A percentile compares a stretch with the other conserved stretches of the same genome.
phyloP scores from a whole-genome alignment of 768 basidiomycete genomes.

The Cystoderma amianthinum region DNA sequence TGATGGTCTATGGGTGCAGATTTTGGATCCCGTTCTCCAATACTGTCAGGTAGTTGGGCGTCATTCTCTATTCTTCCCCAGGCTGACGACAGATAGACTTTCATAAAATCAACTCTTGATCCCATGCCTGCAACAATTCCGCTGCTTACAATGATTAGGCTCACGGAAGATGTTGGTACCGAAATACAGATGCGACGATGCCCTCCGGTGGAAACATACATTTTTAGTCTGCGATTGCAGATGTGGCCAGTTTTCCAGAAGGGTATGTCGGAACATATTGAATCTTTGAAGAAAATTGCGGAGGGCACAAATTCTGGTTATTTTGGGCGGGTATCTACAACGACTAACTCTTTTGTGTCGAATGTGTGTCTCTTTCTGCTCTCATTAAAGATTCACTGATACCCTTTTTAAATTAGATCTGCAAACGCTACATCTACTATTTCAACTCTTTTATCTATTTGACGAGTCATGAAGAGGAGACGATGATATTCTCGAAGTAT shows the following conservation, averaged over 20 bases:
- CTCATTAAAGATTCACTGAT: constrained; percentile 6
- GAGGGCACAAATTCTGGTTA: constrained; percentile 62
- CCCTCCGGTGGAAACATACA: constrained; percentile 72
- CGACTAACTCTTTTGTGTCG: constrained; percentile 64
- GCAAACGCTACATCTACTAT: constrained; percentile 67
- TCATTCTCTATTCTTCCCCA: no score
- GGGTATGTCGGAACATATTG: constrained; percentile 77
- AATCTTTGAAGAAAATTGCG: constrained; percentile 74
- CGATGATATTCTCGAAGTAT: constrained; percentile 95
- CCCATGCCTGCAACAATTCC: constrained; percentile 69
- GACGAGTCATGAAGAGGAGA: constrained; percentile 81
- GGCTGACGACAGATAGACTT: no score
- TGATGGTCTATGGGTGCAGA: constrained; percentile 80
- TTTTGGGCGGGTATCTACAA: constrained; percentile 51
- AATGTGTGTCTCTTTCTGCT: constrained; percentile 33
- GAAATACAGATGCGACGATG: constrained; percentile 76
- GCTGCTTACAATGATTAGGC: constrained; percentile 84
- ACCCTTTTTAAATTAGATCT: constrained; percentile 38
- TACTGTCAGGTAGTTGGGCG: constrained; percentile 60
- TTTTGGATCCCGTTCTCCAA: constrained; percentile 86
- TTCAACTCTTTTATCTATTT: constrained; percentile 82
- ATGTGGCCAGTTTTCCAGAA: constrained; percentile 96
- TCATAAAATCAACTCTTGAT: constrained; percentile 62
- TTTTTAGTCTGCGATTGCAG: constrained; percentile 73
- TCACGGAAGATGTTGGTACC: constrained; percentile 74